Base-by-base conservation (phyloP, 2,329 filamentous ascomycete genomes). In the Corinectria fuckeliana region DNA sequence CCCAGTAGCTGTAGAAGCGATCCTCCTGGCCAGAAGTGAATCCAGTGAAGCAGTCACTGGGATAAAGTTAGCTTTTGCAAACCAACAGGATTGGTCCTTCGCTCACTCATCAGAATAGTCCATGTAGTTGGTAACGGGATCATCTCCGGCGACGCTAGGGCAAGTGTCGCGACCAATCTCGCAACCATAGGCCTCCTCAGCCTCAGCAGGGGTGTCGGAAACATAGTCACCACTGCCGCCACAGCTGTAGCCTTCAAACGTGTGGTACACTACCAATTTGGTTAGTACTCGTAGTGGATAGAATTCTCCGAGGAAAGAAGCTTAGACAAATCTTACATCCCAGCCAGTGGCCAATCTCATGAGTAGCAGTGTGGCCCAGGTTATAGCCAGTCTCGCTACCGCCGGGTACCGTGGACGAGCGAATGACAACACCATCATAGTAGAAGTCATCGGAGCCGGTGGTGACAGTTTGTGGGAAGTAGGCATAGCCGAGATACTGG, bases 271-370 rank as follows among this genome's bases (percentile, higher is more conserved):
- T 58, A 14, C n/a, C 2, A n/a, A n/a, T 20, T 16, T 5, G 5
- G 34, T 51, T 16, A 57, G 54, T 32, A 23, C 25, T 11, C 38
- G 10, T 23, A 50, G 11, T 2, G 13, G 7, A 36, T 10, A 13
- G 3, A 2, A n/a, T 9, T 34, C 34, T 10, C 16, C n/a, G n/a
- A n/a, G n/a, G n/a, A 18, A n/a, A n/a, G 13, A 9, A 8, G 32
- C 6, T 3, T 14, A 10, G 2, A 9, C 16, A 20, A 3, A 14
- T 4, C 56, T 49, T 58, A 58, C 56, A 71, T 50, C 77, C 77
- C 56, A 80, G 72, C 77, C 78, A 80, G 65, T 80, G 77, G 5
- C 77, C 78, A 23, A 75, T 69, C 65, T 80, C 74, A 54, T 76
- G 74, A 5, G 72, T 56, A 2, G 71, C 65, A 20, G 71, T 74